Evolutionary conservation across 2,329 filamentous ascomycete species (phyloP).

Genomic region (Acrocalymma vagum): DNA sequence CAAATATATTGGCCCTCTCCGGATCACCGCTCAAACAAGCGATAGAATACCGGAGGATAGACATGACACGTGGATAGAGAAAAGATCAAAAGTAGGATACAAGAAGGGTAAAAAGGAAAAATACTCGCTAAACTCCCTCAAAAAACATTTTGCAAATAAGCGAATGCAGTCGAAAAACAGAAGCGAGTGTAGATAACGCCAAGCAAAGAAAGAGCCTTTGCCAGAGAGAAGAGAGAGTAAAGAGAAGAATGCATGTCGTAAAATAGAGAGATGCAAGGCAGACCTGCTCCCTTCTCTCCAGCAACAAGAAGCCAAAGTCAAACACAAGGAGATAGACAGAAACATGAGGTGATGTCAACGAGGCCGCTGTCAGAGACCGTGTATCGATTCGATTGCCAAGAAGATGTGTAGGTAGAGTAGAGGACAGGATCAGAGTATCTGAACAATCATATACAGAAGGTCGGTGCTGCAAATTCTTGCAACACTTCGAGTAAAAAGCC

Average conservation of each 20-base stretch:
- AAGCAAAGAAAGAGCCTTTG: slow-evolving; percentile 9
- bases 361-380: slow-evolving; percentile 26
- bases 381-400: slow-evolving; percentile 23
- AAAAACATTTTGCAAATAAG: slow-evolving; percentile 14
- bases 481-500: slow-evolving; percentile 18
- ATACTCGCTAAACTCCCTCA: slow-evolving; percentile 15
- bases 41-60: too few species aligned
- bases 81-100: slow-evolving; percentile 33
- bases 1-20: too few species aligned
- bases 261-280: slow-evolving; percentile 36
- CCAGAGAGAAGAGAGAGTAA: slow-evolving; percentile 24
- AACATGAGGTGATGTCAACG: slow-evolving; percentile 23
- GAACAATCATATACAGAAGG: slow-evolving; percentile 36
- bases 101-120: slow-evolving; percentile 23
- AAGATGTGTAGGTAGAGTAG: slow-evolving; percentile 24
- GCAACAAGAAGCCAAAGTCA: slow-evolving; percentile 22
- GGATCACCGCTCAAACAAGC: too few species aligned
- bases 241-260: slow-evolving; percentile 37
- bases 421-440: slow-evolving; percentile 19
- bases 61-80: too few species aligned
- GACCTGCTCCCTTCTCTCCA: slow-evolving; percentile 43
- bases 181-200: slow-evolving; percentile 14
- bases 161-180: slow-evolving; percentile 6
- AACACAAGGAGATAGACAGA: slow-evolving; percentile 20
- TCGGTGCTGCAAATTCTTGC: slow-evolving; percentile 21